Percentiles rank a stretch among this genome's conserved stretches.
Evolutionary conservation across 202 grass and related monocot species (phyloP).

Genomic region (Miscanthus sacchariflorus): DNA sequence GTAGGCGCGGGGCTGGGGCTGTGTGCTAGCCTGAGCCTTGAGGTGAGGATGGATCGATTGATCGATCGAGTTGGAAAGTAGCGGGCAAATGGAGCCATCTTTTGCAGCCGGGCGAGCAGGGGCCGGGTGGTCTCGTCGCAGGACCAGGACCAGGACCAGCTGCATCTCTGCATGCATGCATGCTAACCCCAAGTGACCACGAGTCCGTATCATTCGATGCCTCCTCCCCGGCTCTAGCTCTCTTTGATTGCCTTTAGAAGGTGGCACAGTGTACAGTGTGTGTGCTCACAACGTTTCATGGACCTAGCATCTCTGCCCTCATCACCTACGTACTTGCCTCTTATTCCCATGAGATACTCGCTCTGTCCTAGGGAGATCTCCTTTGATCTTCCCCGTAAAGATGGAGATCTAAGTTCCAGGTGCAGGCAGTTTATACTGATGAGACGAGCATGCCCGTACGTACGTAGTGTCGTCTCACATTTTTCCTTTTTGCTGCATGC

Average conservation of each 20-base stretch:
- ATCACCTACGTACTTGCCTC: no score
- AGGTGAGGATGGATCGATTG: constrained; percentile 14
- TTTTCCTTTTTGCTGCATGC: no score
- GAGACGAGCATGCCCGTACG: constrained; percentile 16
- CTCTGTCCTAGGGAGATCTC: no score
- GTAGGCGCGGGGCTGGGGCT: background rate
- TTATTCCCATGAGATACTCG: no score
- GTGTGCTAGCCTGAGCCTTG: constrained; percentile 1
- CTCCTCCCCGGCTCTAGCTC: background rate
- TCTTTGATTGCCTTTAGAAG: constrained; percentile 46
- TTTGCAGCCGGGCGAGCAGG: background rate
- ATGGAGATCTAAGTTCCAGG: no score
- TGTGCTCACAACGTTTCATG: background rate
- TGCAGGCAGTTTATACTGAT: background rate
- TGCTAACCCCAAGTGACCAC: constrained; percentile 34
- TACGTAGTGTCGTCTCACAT: background rate
- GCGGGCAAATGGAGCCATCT: constrained; percentile 39
- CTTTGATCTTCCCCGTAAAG: no score
- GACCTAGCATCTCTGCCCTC: background rate
- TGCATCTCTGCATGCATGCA: background rate
- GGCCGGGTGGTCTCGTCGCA: background rate
- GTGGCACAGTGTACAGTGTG: constrained; percentile 15
- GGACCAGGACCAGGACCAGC: constrained; percentile 1
- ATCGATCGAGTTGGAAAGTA: constrained; percentile 47
- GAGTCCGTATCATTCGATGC: constrained; percentile 46